phyloP scores from a whole-genome alignment of 176 grass and related monocot genomes.

The Luzula sylvatica region DNA sequence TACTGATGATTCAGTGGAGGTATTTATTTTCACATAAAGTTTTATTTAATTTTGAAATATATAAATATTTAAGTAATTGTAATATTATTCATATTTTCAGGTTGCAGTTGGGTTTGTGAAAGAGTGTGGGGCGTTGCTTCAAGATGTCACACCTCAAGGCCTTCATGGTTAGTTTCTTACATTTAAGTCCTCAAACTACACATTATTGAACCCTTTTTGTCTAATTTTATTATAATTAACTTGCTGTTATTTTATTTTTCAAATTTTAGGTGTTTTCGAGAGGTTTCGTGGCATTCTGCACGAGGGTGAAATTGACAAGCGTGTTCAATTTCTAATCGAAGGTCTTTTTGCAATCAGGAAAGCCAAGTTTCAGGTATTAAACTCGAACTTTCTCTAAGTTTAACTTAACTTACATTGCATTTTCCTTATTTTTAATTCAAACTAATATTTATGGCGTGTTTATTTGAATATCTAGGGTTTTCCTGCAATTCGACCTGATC shows the following conservation, averaged over 20 bases:
- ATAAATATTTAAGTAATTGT: background rate
- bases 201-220: too few relatives aligned
- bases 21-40: too few relatives aligned
- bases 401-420: background rate
- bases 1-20: too few relatives aligned
- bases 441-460: too few relatives aligned
- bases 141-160: conserved; percentile 16
- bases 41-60: too few relatives aligned
- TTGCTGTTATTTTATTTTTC: background rate
- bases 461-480: too few relatives aligned
- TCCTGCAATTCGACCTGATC: conserved; percentile 19
- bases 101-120: conserved; percentile 32
- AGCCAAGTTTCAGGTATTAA: conserved; percentile 25
- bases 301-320: conserved; percentile 24
- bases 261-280: conserved; percentile 22
- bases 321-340: conserved; percentile 29
- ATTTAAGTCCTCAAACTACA: background rate
- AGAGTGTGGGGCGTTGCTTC: conserved; percentile 26
- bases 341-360: conserved; percentile 31
- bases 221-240: too few relatives aligned
- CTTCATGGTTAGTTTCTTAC: conserved; percentile 13
- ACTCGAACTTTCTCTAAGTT: too few relatives aligned
- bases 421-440: background rate
- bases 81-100: too few relatives aligned
- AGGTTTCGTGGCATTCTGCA: conserved; percentile 22